Conservation (phyloP, 441 rosid species). For the Erodium moschatum region DNA sequence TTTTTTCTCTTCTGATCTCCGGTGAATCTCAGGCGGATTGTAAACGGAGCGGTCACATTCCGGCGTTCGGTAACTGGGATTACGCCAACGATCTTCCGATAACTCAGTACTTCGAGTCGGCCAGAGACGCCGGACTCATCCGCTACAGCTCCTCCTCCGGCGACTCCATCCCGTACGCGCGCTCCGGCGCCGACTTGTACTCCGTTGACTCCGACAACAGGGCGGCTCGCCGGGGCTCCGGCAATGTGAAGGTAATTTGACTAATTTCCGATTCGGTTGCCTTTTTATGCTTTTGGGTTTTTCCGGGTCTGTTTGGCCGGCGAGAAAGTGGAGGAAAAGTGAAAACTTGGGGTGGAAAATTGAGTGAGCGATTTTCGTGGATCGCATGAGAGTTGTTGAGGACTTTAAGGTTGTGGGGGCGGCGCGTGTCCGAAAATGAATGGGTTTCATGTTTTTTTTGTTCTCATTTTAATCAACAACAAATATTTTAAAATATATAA, state of each 20-base stretch:
- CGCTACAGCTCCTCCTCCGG: constrained; percentile 56
- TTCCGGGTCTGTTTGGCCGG: background rate
- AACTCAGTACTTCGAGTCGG: constrained; percentile 62
- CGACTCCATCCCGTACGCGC: constrained; percentile 33
- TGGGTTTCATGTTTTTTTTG: background rate
- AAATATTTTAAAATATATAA: too few relatives aligned
- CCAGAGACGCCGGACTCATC: constrained; percentile 59
- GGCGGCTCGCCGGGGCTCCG: constrained; percentile 27
- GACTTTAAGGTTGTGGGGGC: background rate
- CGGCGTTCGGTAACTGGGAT: constrained; percentile 66
- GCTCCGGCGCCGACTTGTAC: constrained; percentile 22
- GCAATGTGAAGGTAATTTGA: constrained; percentile 37
- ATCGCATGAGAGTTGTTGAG: background rate
- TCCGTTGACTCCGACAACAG: constrained; percentile 21
- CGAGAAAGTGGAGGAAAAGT: background rate
- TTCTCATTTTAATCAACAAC: too few relatives aligned
- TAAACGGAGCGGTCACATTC: constrained; percentile 53
- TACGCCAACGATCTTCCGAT: constrained; percentile 56
- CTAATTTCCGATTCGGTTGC: too few relatives aligned
- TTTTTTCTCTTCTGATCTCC: too few relatives aligned
- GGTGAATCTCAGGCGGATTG: constrained; percentile 1
- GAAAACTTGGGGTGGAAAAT: too few relatives aligned
- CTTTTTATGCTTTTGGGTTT: too few relatives aligned
- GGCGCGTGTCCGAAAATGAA: background rate
- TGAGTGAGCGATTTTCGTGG: background rate